phyloP scores from a whole-genome alignment of 129 eudicot genomes.

The Solidago caesia region DNA sequence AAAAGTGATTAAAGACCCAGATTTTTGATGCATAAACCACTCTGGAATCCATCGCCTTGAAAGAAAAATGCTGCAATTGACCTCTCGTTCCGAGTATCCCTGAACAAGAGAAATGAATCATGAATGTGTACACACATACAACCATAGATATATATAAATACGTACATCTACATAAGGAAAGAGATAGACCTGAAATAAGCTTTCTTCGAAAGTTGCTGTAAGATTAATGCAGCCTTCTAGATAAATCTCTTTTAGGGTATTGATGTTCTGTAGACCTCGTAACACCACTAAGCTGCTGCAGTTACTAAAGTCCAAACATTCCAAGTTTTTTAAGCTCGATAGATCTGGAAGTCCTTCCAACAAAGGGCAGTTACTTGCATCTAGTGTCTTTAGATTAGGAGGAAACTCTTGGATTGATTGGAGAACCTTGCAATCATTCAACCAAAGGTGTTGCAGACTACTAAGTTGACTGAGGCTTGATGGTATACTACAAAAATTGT shows the following conservation, averaged over 20 bases:
- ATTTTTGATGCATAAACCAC: no score
- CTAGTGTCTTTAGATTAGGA: conserved; percentile 22
- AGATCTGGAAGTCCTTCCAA: conserved; percentile 21
- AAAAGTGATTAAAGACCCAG: no score
- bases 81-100: no score
- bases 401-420: conserved; percentile 22
- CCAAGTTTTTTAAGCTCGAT: conserved; percentile 17
- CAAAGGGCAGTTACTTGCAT: conserved; percentile 19
- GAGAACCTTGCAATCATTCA: conserved; percentile 21
- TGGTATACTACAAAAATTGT: conserved; percentile 29
- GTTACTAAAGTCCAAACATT: conserved; percentile 19
- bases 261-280: conserved; percentile 5
- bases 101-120: no score
- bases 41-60: no score
- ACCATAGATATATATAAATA: no score
- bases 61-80: no score
- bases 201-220: no score
- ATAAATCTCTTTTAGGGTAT: no score
- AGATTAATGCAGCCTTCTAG: not conserved
- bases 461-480: not conserved
- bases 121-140: no score
- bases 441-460: not conserved
- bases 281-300: conserved; percentile 29
- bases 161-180: no score
- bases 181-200: no score